Evolutionary conservation across 345 rosid species (phyloP), one percentile per base, ranked within the genome.

Genomic region (Rhizophora mangle): DNA sequence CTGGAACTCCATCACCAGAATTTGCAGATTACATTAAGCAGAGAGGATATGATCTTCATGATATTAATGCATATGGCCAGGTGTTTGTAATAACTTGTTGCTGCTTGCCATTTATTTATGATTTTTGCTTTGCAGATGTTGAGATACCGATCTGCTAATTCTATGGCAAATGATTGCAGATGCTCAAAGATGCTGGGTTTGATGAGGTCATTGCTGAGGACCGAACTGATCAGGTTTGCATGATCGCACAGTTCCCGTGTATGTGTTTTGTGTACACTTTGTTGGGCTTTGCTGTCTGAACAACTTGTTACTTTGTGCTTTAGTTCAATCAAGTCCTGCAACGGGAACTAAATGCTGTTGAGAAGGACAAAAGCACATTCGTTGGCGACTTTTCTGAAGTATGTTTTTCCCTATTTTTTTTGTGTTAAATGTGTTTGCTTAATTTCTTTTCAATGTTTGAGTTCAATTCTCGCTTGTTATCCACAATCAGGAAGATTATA

Each of bases 41-140:
- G 79, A 84, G 97, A 83, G 96, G 97, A 37, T 95, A 95, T 77
- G 93, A 92, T 83, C 96, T 90, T 76, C 98, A 90, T 60, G 88
- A 83, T 63, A 81, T 92, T 7, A 74, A 89, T 82, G 68, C 89
- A 46, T 95, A 95, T 62, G 94, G 92, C 57, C 96, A 87, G 96
- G 99, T 90, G 81, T 61, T 24, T 54, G 51, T 22, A 72, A 64
- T 54, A 60, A 53, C 57, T 47, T 66, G n/a, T 58, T 71, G 11
- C 72, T 58, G 52, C 34, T 39, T 20, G 3, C 64, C 30, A 27
- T 51, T 18, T 9, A 63, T 61, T 68, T 24, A 20, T 54, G 18
- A 20, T 34, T 46, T 62, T 73, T 27, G 36, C 21, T 39, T 60
- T 24, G 27, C 10, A 54, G 3, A 27, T 53, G 5, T 30, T 62